Evolutionary conservation across 208 protist genomes (phyloP), one percentile per base, ranked within the genome.

Genomic region (Tritrichomonas musculus): DNA sequence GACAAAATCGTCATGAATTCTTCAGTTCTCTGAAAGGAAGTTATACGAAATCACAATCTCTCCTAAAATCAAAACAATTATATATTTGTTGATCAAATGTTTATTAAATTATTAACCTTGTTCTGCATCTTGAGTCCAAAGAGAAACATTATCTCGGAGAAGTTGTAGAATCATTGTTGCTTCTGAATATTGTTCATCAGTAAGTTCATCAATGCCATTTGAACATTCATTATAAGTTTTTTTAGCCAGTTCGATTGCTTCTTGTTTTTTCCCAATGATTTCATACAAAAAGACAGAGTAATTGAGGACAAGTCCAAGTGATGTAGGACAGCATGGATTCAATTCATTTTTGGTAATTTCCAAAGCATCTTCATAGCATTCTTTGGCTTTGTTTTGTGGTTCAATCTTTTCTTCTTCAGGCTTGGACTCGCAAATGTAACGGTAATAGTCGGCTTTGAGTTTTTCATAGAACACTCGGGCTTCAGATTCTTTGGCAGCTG

Each of bases 261-360:
- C 73, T 44, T 95, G 41, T 57, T 93, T 72, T 93, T 95, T 49
- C 50, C 96, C 95, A 57, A 97, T 88, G 77, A 98, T 97, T 93
- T 98, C 97, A 94, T 97, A 97, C 94, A 97, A 96, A 95, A 97
- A 98, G n/a, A 97, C 97, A 25, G 97, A 97, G 95, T 96, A 97
- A 95, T 97, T 97, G 64, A 98, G 96, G 53, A 96, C 96, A 30
- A 98, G 95, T 33, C 97, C 97, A 36, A 98, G 95, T 25, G 97
- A 96, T 93, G 97, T 97, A n/a, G 97, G 97, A 93, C 97, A 93
- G 20, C 13, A 22, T 8, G 55, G 55, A 22, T 8, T 22, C 8
- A 60, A 20, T 60, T 60, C 55, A 60, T 60, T 60, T 20, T 60
- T 60, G 20, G 55, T 20, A 60, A 60, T 60, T 8, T 8, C 55